phyloP scores from a whole-genome alignment of 2,329 filamentous ascomycete genomes.

The Amauroascus verrucosus region DNA sequence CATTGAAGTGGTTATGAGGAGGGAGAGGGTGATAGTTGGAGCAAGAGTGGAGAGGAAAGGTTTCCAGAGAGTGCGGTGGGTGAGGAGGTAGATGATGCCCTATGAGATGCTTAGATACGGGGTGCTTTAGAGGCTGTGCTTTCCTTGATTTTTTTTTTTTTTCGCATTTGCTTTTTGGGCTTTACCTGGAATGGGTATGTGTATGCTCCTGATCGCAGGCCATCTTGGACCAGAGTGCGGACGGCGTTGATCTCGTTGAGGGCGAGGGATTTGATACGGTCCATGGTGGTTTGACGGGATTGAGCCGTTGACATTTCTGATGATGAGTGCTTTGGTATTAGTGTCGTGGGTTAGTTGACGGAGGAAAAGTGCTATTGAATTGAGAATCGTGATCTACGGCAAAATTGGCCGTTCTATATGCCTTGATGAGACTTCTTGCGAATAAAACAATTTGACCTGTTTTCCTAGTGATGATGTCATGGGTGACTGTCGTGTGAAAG shows the following conservation, averaged over 20 bases:
- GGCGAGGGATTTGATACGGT: constrained; percentile 48
- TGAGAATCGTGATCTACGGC: too few species aligned
- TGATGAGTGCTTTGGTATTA: not conserved
- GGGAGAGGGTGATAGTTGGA: constrained; percentile 58
- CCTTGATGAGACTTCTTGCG: not conserved
- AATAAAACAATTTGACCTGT: not conserved
- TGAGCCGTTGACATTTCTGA: not conserved
- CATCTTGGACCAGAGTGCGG: constrained; percentile 53
- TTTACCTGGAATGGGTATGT: constrained; percentile 68
- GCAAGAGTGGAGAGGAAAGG: constrained; percentile 49
- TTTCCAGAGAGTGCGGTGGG: constrained; percentile 49
- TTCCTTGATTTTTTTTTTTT: too few species aligned
- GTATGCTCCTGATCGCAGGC: constrained; percentile 66
- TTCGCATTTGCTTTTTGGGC: too few species aligned
- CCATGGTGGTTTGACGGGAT: constrained; percentile 27
- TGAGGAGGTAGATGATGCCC: constrained; percentile 52
- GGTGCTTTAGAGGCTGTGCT: constrained; percentile 6
- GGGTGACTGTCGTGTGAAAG: not conserved
- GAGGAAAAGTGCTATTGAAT: too few species aligned
- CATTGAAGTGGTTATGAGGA: constrained; percentile 65
- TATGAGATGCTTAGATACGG: too few species aligned
- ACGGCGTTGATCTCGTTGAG: constrained; percentile 62
- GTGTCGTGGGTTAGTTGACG: too few species aligned
- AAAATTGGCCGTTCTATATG: too few species aligned
- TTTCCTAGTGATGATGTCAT: not conserved